phyloP scores from a whole-genome alignment of 1,139 yeast genomes.

The Diutina siamensis region DNA sequence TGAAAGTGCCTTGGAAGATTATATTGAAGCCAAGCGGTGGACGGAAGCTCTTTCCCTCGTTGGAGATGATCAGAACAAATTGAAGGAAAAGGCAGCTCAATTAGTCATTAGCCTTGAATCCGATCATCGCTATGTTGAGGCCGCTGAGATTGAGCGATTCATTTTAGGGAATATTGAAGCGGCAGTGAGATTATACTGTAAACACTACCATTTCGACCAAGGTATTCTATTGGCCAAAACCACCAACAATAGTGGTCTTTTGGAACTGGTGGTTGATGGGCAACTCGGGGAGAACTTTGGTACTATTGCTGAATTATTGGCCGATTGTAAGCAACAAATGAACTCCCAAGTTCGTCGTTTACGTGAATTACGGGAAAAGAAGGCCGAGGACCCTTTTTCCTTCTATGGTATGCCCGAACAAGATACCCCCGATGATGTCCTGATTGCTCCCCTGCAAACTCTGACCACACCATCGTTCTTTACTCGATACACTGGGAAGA shows the following conservation, averaged over 20 bases:
- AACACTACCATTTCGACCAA: conserved; percentile 61
- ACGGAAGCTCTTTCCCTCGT: conserved; percentile 56
- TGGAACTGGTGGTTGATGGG: conserved; percentile 54
- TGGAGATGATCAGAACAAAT: background rate
- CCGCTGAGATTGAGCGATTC: conserved; percentile 66
- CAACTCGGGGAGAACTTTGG: conserved; percentile 84
- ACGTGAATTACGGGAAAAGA: conserved; percentile 75
- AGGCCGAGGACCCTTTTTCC: conserved; percentile 71
- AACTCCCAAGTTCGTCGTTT: conserved; percentile 74
- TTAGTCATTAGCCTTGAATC: conserved; percentile 44
- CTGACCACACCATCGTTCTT: conserved; percentile 88
- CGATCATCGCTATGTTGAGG: conserved; percentile 65
- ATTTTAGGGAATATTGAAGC: conserved; percentile 50
- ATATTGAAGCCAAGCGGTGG: conserved; percentile 68
- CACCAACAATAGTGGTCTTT: conserved; percentile 30
- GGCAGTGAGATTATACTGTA: conserved; percentile 61
- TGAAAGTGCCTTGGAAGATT: conserved; percentile 57
- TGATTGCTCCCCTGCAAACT: conserved; percentile 90
- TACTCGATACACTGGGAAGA: conserved; percentile 92
- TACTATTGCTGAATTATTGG: conserved; percentile 70
- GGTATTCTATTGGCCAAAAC: conserved; percentile 58
- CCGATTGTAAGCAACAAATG: conserved; percentile 84
- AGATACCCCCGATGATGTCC: conserved; percentile 85
- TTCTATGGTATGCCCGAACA: conserved; percentile 66
- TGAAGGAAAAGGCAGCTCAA: conserved; percentile 27